A percentile compares a stretch with the other conserved stretches of the same genome.
These are phyloP conservation scores for Gossypium australe DNA, from an alignment of 345 rosid species.

Conservation along the genomic window DNA sequence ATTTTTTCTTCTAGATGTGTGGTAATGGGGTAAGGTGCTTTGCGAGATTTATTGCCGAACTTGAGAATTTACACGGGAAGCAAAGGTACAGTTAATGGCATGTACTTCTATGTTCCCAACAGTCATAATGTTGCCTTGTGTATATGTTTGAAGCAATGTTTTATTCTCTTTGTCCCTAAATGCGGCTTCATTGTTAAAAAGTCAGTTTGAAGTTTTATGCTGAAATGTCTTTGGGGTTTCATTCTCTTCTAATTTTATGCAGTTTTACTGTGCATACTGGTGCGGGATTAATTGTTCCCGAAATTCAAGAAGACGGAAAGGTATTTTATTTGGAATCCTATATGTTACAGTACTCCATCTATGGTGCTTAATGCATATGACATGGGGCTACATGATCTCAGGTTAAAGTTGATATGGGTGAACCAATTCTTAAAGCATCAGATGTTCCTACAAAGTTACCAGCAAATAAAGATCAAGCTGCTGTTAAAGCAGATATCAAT, in stretches of 20 bases:
- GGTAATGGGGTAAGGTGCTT: conserved; percentile 97
- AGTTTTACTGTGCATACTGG: conserved; percentile 85
- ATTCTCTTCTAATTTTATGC: conserved; percentile 13
- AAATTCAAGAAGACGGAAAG: conserved; percentile 75
- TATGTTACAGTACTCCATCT: not conserved
- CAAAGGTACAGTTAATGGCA: conserved; percentile 35
- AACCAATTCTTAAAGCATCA: conserved; percentile 69
- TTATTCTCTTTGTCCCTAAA: not conserved
- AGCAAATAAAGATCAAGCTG: conserved; percentile 57
- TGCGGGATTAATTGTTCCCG: conserved; percentile 93
- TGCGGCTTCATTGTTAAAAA: not conserved
- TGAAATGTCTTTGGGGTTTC: not conserved
- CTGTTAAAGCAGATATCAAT: conserved; percentile 53
- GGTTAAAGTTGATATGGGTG: conserved; percentile 97
- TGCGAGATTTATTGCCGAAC: conserved; percentile 79
- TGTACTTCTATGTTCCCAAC: not conserved
- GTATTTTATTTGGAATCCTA: conserved; percentile 21
- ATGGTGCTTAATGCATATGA: conserved; percentile 12
- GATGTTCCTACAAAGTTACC: conserved; percentile 76
- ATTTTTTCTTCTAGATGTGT: conserved; percentile 51
- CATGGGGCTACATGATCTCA: conserved; percentile 19
- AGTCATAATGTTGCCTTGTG: not conserved
- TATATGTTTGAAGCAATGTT: not conserved
- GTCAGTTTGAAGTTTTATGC: not conserved
- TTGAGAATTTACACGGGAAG: conserved; percentile 65